phyloP scores from a whole-genome alignment of 2,329 filamentous ascomycete species.

The Pseudogymnoascus sp. region DNA sequence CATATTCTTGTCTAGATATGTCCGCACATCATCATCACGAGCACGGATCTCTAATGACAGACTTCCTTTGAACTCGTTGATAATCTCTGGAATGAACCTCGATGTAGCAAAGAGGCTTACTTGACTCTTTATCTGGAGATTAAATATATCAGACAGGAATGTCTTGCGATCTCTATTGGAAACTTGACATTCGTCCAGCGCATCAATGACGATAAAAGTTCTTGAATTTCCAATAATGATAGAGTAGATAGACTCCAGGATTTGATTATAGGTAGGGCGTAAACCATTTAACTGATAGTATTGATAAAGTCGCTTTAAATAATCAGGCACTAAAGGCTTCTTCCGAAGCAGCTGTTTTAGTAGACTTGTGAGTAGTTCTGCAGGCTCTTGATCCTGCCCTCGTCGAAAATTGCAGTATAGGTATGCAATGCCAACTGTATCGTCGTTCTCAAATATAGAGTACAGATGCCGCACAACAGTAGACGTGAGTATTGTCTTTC shows the following conservation, averaged over 20 bases:
- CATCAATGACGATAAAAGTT: constrained; percentile 17
- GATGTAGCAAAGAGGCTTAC: constrained; percentile 30
- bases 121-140: constrained; percentile 17
- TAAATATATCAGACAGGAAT: constrained; percentile 17
- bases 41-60: constrained; percentile 28
- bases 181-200: constrained; percentile 12
- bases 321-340: constrained; percentile 20
- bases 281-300: constrained; percentile 17
- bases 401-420: constrained; percentile 39
- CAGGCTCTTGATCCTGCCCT: constrained; percentile 29
- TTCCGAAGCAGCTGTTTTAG: constrained; percentile 32
- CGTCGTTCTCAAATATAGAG: constrained; percentile 18
- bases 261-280: constrained; percentile 24
- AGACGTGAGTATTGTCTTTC: constrained; percentile 40
- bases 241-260: constrained; percentile 17
- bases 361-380: constrained; percentile 29
- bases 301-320: constrained; percentile 26
- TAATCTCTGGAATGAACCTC: constrained; percentile 24
- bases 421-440: constrained; percentile 34
- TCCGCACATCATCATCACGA: constrained; percentile 24
- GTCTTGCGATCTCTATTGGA: not conserved
- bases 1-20: constrained; percentile 24
- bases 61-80: constrained; percentile 16
- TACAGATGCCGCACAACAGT: constrained; percentile 36
- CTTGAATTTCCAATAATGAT: constrained; percentile 17